These are phyloP conservation scores for Globisporangium carolinianum DNA, from an alignment of 352 stramenopile species.

Conservation along the genomic window DNA sequence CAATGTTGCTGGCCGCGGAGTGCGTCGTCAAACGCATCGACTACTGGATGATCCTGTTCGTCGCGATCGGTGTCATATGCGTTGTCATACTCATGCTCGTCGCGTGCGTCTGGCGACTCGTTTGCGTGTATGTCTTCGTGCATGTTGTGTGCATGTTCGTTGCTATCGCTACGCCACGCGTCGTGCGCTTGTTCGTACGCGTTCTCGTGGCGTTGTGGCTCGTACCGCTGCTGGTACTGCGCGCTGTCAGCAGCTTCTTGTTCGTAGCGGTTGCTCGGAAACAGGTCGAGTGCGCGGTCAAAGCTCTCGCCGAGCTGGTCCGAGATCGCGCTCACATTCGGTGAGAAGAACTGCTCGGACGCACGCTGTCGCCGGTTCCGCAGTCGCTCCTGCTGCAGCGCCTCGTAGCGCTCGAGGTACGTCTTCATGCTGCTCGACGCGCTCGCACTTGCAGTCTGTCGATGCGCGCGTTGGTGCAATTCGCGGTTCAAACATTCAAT, in stretches of 20 bases:
- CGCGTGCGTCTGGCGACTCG: neutral
- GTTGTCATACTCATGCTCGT: slow-evolving; percentile 4
- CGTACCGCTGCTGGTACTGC: neutral
- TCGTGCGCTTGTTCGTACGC: neutral
- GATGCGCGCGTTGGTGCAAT: neutral
- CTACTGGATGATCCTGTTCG: neutral
- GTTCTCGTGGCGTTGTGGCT: neutral
- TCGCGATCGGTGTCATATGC: slow-evolving; percentile 21
- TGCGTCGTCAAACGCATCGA: slow-evolving; percentile 4
- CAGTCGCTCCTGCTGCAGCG: slow-evolving; percentile 37
- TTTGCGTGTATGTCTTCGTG: neutral
- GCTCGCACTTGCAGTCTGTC: neutral
- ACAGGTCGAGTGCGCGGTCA: slow-evolving; percentile 2
- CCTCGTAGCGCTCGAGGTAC: slow-evolving; percentile 45
- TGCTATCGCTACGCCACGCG: neutral
- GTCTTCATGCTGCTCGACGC: slow-evolving; percentile 20
- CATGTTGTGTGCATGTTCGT: neutral
- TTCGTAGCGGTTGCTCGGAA: slow-evolving; percentile 9
- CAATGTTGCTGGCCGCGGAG: neutral
- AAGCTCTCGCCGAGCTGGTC: slow-evolving; percentile 7
- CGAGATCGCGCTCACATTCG: slow-evolving; percentile 4
- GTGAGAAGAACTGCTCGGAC: slow-evolving; percentile 12
- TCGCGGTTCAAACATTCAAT: slow-evolving; percentile 6
- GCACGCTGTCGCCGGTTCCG: slow-evolving; percentile 14
- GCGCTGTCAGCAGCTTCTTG: neutral